Percentiles rank a stretch among this genome's conserved stretches.
Conservation (phyloP, 2,329 filamentous ascomycete genomes). For the Pseudogymnoascus sp. region DNA sequence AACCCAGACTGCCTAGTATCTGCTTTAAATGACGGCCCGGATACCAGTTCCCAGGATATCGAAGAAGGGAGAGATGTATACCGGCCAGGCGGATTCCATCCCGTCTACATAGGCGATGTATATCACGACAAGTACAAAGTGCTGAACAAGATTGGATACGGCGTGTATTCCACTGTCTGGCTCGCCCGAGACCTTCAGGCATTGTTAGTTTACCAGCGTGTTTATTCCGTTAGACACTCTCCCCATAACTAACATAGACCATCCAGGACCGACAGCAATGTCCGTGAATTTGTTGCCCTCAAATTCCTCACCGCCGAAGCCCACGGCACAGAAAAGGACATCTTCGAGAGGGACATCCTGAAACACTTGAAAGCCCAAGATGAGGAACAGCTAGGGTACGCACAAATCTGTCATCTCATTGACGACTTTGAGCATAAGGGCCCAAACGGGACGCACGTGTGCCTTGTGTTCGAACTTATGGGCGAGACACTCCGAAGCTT, state of each 20-base stretch:
- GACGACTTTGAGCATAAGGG: constrained; percentile 28
- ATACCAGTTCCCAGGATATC: background rate
- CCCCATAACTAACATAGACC: background rate
- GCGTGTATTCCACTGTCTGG: constrained; percentile 24
- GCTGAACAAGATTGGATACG: constrained; percentile 25
- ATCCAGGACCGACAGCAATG: background rate
- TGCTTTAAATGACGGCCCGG: background rate
- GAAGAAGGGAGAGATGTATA: constrained; percentile 14
- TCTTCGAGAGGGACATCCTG: constrained; percentile 21
- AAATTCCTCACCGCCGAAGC: background rate
- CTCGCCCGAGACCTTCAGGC: constrained; percentile 15
- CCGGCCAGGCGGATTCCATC: constrained; percentile 21
- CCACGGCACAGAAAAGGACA: constrained; percentile 14
- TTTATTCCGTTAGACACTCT: background rate
- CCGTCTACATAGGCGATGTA: constrained; percentile 21
- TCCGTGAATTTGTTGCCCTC: background rate
- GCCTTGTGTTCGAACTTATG: constrained; percentile 30
- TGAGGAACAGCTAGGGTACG: constrained; percentile 15
- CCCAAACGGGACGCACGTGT: constrained; percentile 30
- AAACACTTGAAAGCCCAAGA: constrained; percentile 13
- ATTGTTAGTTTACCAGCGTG: background rate
- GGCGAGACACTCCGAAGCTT: constrained; percentile 22
- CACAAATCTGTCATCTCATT: constrained; percentile 21
- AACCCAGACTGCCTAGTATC: background rate
- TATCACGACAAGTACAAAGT: constrained; percentile 20